Evolutionary conservation across 2,329 filamentous ascomycete genomes (phyloP).

Genomic region (Colletotrichum sp.): DNA sequence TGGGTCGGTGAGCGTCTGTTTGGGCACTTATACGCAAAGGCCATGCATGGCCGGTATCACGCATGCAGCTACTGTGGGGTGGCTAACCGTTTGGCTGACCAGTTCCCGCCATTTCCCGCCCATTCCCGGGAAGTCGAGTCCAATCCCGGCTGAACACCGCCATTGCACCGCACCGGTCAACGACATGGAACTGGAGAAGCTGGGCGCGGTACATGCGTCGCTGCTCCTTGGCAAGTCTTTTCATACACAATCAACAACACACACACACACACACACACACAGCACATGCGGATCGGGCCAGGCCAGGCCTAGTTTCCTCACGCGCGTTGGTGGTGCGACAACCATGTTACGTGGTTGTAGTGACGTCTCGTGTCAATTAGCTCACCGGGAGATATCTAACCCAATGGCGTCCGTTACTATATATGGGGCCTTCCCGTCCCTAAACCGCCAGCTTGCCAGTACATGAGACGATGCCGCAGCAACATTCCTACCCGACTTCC

Average conservation of each 20-base stretch:
- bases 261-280: not conserved
- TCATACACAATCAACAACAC: not conserved
- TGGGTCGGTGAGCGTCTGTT: slow-evolving; percentile 19
- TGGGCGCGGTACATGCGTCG: not conserved
- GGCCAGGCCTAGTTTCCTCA: not conserved
- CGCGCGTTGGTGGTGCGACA: not conserved
- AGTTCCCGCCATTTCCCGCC: slow-evolving; percentile 6
- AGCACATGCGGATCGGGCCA: not conserved
- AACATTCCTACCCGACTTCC: not conserved
- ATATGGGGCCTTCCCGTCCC: not conserved
- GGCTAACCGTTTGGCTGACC: not conserved
- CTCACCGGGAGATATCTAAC: not conserved
- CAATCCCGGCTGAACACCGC: not conserved
- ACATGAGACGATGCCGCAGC: not conserved
- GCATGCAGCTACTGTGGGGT: slow-evolving; percentile 21
- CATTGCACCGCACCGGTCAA: slow-evolving; percentile 6
- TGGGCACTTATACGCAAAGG: slow-evolving; percentile 21
- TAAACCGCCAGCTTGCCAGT: not conserved
- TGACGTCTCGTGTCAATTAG: not conserved
- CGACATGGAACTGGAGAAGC: not conserved
- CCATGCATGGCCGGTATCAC: slow-evolving; percentile 22
- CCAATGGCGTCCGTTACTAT: not conserved
- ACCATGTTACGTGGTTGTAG: not conserved
- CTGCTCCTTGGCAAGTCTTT: not conserved
- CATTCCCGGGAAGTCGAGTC: not conserved